phyloP scores from a whole-genome alignment of 352 stramenopile species.

The Phytophthora pisi region DNA sequence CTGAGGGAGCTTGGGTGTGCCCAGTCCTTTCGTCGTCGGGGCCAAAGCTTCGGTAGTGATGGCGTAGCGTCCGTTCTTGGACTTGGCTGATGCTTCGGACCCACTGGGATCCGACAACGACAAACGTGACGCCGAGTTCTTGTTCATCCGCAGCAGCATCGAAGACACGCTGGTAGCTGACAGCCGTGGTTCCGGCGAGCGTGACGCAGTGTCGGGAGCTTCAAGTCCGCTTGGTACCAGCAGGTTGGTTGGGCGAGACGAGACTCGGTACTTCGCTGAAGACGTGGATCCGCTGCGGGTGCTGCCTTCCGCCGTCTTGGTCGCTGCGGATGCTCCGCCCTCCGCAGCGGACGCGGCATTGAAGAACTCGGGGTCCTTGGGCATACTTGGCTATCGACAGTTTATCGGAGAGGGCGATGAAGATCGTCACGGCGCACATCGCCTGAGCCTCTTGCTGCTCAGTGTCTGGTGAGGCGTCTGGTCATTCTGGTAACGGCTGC shows the following conservation, averaged over 20 bases:
- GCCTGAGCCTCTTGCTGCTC: slow-evolving; percentile 6
- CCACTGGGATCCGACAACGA: slow-evolving; percentile 9
- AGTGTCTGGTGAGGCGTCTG: not conserved
- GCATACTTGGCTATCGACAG: slow-evolving; percentile 11
- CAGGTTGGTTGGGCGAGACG: slow-evolving; percentile 14
- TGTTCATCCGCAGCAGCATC: slow-evolving; percentile 39
- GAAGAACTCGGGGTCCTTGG: slow-evolving; percentile 27
- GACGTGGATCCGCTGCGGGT: slow-evolving; percentile 16
- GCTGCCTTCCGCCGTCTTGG: slow-evolving; percentile 5
- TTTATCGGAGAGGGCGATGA: slow-evolving; percentile 8
- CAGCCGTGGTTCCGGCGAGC: slow-evolving; percentile 14
- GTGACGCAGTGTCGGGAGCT: not conserved
- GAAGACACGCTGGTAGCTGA: slow-evolving; percentile 23
- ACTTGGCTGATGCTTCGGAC: slow-evolving; percentile 13
- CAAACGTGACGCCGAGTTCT: slow-evolving; percentile 23
- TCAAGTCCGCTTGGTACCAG: slow-evolving; percentile 11
- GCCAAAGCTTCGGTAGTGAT: slow-evolving; percentile 5
- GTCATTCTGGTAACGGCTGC: slow-evolving; percentile 25
- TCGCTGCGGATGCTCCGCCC: not conserved
- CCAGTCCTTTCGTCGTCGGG: slow-evolving; percentile 11
- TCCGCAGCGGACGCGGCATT: slow-evolving; percentile 19
- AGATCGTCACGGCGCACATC: slow-evolving; percentile 8
- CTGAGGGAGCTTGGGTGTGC: slow-evolving; percentile 46
- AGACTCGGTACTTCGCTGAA: slow-evolving; percentile 28
- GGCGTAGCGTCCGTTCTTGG: slow-evolving; percentile 22